phyloP scores from a whole-genome alignment of 2,329 filamentous ascomycete genomes.

The Claviceps sp. region DNA sequence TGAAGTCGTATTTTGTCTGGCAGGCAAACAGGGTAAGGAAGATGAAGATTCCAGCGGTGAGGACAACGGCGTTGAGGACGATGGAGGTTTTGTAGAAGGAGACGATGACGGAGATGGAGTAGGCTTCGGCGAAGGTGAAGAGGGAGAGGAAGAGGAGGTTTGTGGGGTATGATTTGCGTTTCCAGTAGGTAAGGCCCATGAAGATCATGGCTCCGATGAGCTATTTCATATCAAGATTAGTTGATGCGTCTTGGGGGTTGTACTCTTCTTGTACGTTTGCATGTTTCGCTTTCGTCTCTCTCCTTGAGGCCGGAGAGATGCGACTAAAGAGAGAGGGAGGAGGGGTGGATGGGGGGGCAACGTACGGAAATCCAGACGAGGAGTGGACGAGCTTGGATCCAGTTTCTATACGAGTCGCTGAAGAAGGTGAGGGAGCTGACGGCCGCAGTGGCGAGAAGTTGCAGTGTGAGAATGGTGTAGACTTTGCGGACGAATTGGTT shows the following conservation, averaged over 20 bases:
- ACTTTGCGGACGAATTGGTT: conserved; percentile 97
- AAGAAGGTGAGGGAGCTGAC: conserved; percentile 81
- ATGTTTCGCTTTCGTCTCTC: neutral
- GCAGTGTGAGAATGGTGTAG: conserved; percentile 93
- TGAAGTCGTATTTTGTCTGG: conserved; percentile 98
- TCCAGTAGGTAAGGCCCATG: conserved; percentile 85
- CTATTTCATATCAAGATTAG: conserved; percentile 16
- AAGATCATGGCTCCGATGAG: conserved; percentile 73
- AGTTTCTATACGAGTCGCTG: conserved; percentile 61
- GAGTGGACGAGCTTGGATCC: conserved; percentile 76
- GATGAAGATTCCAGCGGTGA: conserved; percentile 74
- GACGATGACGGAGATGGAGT: conserved; percentile 83
- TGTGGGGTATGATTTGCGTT: conserved; percentile 86
- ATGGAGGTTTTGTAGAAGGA: conserved; percentile 76
- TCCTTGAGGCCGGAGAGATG: neutral
- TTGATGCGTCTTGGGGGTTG: neutral
- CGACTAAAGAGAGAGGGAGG: neutral
- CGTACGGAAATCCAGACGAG: conserved; percentile 72
- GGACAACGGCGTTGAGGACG: conserved; percentile 78
- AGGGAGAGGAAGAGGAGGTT: conserved; percentile 85
- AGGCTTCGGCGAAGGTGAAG: conserved; percentile 88
- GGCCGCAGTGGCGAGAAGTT: conserved; percentile 71
- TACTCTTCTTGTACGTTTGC: neutral
- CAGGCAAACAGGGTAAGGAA: conserved; percentile 80
- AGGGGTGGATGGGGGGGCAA: conserved; percentile 6